A percentile compares a stretch with the other conserved stretches of the same genome.
Evolutionary conservation across 768 basidiomycete genomes (phyloP).

Genomic region (Suillus alpinus): DNA sequence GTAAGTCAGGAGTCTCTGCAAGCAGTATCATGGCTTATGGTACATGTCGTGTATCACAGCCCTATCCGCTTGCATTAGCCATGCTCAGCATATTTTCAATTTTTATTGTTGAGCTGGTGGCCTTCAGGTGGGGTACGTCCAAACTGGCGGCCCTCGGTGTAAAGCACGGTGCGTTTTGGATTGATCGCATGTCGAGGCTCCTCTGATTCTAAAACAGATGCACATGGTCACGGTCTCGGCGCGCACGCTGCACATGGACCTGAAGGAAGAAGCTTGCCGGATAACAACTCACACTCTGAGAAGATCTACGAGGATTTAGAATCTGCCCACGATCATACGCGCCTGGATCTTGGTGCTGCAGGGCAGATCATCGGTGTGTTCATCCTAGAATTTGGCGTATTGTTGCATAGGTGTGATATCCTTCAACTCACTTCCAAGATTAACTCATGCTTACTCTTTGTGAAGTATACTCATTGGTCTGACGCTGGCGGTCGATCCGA

Average conservation of each 20-base stretch:
- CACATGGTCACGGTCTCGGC: conserved; percentile 63
- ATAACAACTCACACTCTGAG: conserved; percentile 17
- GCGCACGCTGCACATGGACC: conserved; percentile 71
- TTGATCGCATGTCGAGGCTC: neutral
- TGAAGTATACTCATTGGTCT: conserved; percentile 79
- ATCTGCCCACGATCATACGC: conserved; percentile 10
- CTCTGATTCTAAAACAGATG: conserved; percentile 37
- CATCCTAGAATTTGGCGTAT: conserved; percentile 92
- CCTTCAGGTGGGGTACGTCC: conserved; percentile 82
- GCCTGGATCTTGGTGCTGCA: conserved; percentile 40
- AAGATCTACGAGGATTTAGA: conserved; percentile 29
- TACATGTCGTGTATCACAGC: conserved; percentile 39
- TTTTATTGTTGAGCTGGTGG: conserved; percentile 81
- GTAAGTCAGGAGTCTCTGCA: conserved; percentile 39
- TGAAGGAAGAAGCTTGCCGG: conserved; percentile 32
- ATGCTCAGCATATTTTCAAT: conserved; percentile 79
- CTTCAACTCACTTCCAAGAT: neutral
- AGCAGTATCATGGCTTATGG: neutral
- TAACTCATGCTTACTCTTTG: neutral
- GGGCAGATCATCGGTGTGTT: conserved; percentile 85
- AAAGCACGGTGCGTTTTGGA: conserved; percentile 45
- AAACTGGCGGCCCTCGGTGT: conserved; percentile 68
- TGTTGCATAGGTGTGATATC: conserved; percentile 64
- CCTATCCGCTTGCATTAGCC: conserved; percentile 79
- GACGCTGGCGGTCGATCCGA: conserved; percentile 83